These are phyloP conservation scores for Avena insularis DNA, from an alignment of 176 grass and related monocot species.

Conservation along the genomic window DNA sequence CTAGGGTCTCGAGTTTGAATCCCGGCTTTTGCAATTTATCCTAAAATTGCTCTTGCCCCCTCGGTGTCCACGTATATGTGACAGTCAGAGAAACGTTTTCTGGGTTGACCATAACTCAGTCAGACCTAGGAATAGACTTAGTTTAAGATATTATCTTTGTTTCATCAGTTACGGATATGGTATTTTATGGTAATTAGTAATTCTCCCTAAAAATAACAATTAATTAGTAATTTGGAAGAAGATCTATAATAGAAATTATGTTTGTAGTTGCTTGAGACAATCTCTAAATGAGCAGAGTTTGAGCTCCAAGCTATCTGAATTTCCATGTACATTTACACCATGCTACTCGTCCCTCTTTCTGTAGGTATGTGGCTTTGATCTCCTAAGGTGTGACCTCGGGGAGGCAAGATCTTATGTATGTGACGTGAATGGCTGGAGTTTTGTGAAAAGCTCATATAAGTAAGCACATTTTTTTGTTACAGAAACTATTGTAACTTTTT, in stretches of 20 bases:
- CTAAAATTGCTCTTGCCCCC: too few species aligned
- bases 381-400: conserved; percentile 74
- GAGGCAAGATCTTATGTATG: conserved; percentile 91
- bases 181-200: background rate
- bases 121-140: conserved; percentile 14
- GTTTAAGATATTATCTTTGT: conserved; percentile 9
- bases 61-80: background rate
- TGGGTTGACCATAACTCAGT: background rate
- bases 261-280: background rate
- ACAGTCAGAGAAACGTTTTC: background rate
- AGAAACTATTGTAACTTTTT: conserved; percentile 18
- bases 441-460: conserved; percentile 97
- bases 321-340: background rate
- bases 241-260: conserved; percentile 7
- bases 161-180: background rate
- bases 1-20: too few species aligned
- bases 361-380: conserved; percentile 97
- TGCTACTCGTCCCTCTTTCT: conserved; percentile 38
- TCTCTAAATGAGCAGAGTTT: background rate
- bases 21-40: too few species aligned
- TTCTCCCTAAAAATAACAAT: background rate
- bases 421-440: conserved; percentile 99
- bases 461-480: conserved; percentile 45
- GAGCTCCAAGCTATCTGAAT: conserved; percentile 12
- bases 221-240: background rate